Evolutionary conservation across 2,329 filamentous ascomycete genomes (phyloP).

Genomic region (Setomelanomma holmii): DNA sequence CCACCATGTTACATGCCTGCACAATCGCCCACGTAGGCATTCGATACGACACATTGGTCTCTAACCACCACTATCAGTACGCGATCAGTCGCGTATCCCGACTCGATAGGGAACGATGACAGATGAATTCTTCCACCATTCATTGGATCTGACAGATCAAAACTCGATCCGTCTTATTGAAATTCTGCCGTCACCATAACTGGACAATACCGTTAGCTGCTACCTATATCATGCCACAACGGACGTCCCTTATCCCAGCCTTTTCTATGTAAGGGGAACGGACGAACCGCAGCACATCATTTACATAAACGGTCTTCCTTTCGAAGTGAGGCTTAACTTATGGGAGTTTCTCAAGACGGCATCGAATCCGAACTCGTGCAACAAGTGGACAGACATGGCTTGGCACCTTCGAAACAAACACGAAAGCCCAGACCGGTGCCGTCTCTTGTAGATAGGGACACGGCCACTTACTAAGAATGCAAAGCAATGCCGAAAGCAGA

Average conservation of each 20-base stretch:
- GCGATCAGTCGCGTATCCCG: too few relatives aligned
- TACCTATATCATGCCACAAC: background rate
- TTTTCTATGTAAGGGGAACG: background rate
- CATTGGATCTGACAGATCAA: background rate
- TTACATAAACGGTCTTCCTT: background rate
- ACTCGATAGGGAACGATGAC: too few relatives aligned
- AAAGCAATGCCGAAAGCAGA: too few relatives aligned
- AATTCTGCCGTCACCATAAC: background rate
- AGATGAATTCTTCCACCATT: background rate
- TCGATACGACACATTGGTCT: too few relatives aligned
- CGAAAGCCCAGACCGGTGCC: background rate
- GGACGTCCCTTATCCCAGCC: background rate
- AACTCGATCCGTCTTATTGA: background rate
- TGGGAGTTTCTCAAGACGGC: background rate
- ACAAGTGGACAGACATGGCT: too few relatives aligned
- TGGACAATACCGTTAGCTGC: background rate
- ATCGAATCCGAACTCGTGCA: too few relatives aligned
- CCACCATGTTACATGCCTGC: too few relatives aligned
- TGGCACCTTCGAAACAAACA: background rate
- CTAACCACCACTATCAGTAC: too few relatives aligned
- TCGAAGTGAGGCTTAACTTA: background rate
- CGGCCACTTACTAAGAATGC: too few relatives aligned
- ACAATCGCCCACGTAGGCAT: too few relatives aligned
- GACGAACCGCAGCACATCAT: background rate
- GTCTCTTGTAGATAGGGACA: too few relatives aligned